Base-by-base conservation (phyloP, 2,329 filamentous ascomycete genomes). In the Penicillium frequentans region DNA sequence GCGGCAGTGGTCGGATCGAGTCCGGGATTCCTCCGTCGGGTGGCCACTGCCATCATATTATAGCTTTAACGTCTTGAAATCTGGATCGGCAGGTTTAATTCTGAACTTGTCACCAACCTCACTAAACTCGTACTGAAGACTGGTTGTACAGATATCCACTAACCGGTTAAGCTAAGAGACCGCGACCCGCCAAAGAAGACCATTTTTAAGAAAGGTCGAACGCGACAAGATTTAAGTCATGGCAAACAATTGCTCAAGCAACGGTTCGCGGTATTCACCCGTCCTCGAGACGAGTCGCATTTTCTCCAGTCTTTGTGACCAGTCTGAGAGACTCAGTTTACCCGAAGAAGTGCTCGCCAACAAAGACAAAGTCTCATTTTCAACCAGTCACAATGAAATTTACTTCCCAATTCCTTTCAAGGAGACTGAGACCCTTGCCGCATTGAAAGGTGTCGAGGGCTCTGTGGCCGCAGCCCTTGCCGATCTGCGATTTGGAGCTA, bases 381-480 rank as follows among this genome's bases (percentile, higher is more conserved):
- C 69, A 27, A 70, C 74, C 5, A 68, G 68, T 16, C 68, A 73
- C 21, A 67, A 76, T 60, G 61, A 73, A 45, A 68, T 75, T 26
- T 77, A 76, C 55, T 76, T 69, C 26, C 75, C 75, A 1, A 76
- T 75, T 56, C 80, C 81, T 0, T 78, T 82, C 61, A 83, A 83
- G 59, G 79, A 81, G 65, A 82, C 80, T 0, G 81, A 83, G 61
- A 81, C 81, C 1, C 73, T 80, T 11, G 78, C 79, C 8, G 81
- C 84, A 3, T 73, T 87, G 60, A 87, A 86, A 66, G 84, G 80
- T 6, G 73, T 86, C 6, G 85, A 88, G 64, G 85, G 81, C 5
- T 79, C 81, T 39, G 77, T 84, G n/a, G 84, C 83, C 3, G 82
- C 81, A n/a, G 80, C 82, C 1, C 81, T 89, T 57, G 83, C 82